Evolutionary conservation across 1,284 basidiomycete species (phyloP), one percentile per base, ranked within the genome.

Genomic region (Naganishia cerealis): DNA sequence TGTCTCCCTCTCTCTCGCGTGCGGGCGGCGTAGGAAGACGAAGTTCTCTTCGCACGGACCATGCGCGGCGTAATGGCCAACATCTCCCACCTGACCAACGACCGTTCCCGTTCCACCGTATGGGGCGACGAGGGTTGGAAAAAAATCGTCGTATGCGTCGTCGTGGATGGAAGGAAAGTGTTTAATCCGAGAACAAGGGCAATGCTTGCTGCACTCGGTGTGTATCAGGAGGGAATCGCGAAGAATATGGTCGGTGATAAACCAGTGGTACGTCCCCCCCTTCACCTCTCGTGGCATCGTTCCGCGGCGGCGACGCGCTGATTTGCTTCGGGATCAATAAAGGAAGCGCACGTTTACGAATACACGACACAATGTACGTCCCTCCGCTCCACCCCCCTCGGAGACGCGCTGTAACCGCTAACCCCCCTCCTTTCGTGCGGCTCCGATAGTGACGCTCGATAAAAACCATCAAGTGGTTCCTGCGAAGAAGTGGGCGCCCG

Each of bases 91-190:
- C 71, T 79, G 24, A 61, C 48, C 68, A 61, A 62, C 57, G 57
- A 69, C 59, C 46, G 65, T 40, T 54, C 57, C 39, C 54, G 57
- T 16, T 57, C 42, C 53, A 68, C 69, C 83, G 96, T 90, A 0
- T 97, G 94, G 94, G 93, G 93, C 1, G 90, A 91, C 77, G 92
- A 96, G 0, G 93, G 94, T 0, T 97, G 94, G 94, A 95, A 96
- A 83, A 97, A 96, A 85, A 81, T 83, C 79, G 83, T 85, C 46
- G 83, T 85, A 1, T 84, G 83, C 71, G 79, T 85, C 56, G 87
- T 93, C 8, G 87, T 87, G 42, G 90, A 93, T 78, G 90, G 90
- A 0, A 85, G 92, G 53, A 79, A 83, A 73, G 94, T 94, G 84
- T 90, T 95, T 80, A 92, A 95, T 77, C 85, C 87, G 46, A 82